These are phyloP conservation scores for Piromyces sp. DNA, from an alignment of 192 early-diverging fungal species.

Conservation along the genomic window DNA sequence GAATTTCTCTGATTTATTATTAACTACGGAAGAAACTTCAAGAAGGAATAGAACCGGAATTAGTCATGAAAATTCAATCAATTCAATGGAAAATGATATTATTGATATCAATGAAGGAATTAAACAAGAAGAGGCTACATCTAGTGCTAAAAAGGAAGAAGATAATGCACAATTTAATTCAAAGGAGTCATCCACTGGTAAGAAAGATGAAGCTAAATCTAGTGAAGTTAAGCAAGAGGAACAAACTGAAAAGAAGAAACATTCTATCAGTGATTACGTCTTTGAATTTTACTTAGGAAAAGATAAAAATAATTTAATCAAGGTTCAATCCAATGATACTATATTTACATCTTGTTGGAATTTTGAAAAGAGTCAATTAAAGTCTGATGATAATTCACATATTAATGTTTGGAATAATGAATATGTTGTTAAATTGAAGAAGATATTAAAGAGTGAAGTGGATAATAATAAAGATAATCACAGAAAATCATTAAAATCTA, in stretches of 20 bases:
- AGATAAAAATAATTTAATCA: neutral
- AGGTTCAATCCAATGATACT: neutral
- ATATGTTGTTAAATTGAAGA: neutral
- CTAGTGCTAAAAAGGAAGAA: neutral
- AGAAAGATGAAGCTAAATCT: neutral
- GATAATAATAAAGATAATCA: neutral
- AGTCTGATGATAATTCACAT: neutral
- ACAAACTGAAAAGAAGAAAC: neutral
- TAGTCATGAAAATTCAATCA: neutral
- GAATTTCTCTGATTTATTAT: neutral
- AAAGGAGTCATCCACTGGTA: neutral
- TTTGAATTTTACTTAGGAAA: neutral
- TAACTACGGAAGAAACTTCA: neutral
- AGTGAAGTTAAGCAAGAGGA: neutral
- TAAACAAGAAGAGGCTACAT: neutral
- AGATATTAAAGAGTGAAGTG: neutral
- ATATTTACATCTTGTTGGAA: neutral
- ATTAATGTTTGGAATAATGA: neutral
- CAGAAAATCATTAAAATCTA: neutral
- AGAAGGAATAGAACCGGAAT: neutral
- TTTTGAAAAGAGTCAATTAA: neutral
- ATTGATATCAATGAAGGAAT: neutral
- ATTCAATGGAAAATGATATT: neutral
- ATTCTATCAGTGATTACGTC: neutral
- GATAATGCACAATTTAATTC: no score